Evolutionary conservation across 257 asterid species (phyloP).

Genomic region (Rauvolfia tetraphylla): DNA sequence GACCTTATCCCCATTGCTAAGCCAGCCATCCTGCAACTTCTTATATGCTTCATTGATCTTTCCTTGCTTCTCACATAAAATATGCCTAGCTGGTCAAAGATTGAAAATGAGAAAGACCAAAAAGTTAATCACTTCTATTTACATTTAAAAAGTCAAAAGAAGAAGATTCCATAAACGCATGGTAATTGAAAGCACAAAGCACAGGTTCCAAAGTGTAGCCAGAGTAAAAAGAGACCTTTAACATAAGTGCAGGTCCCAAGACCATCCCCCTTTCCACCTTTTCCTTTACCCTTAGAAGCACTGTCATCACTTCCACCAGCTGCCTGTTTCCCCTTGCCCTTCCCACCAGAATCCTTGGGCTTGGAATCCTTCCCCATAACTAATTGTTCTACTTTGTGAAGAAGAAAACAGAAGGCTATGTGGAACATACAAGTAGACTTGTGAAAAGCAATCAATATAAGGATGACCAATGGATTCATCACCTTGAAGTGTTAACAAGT

Average conservation of each 20-base stretch:
- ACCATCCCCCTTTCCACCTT: conserved; percentile 74
- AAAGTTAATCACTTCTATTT: background rate
- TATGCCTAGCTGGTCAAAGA: conserved; percentile 73
- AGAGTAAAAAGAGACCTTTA: conserved; percentile 54
- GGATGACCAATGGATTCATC: background rate
- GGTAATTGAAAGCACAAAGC: background rate
- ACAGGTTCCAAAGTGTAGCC: conserved; percentile 3
- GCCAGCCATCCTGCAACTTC: conserved; percentile 98
- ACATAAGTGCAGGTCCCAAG: conserved; percentile 97
- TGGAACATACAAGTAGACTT: background rate
- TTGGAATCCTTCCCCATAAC: conserved; percentile 78
- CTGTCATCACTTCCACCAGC: conserved; percentile 82
- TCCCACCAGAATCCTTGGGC: conserved; percentile 55
- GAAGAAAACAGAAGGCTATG: background rate
- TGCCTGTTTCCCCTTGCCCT: conserved; percentile 87
- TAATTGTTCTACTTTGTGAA: background rate
- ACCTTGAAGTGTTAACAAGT: background rate
- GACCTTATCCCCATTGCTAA: conserved; percentile 85
- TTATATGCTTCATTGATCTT: conserved; percentile 97
- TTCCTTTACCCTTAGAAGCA: conserved; percentile 86
- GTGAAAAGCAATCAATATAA: background rate
- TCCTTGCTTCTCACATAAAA: conserved; percentile 97
- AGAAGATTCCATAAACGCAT: background rate
- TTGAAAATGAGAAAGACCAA: background rate
- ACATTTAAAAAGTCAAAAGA: too few species aligned